Evolutionary conservation across 2,329 filamentous ascomycete species (phyloP).

Genomic region (Aspergillus pseudoviridinutans): DNA sequence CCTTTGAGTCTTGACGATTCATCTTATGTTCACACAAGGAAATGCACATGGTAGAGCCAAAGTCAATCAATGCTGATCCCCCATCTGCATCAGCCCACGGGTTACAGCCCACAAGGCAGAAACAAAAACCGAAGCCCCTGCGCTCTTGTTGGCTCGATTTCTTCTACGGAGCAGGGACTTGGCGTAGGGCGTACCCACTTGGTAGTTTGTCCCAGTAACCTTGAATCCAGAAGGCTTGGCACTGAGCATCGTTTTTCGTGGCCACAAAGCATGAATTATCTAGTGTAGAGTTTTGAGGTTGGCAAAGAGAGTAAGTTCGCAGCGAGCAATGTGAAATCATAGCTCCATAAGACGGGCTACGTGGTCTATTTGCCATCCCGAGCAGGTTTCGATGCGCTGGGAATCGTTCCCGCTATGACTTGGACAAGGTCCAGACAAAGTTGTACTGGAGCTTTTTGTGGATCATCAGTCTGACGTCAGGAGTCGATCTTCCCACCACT

Average conservation of each 20-base stretch:
- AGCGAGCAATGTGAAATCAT: neutral
- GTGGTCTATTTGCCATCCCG: neutral
- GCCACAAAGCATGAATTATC: neutral
- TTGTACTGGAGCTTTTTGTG: neutral
- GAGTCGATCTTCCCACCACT: neutral
- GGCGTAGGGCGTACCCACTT: neutral
- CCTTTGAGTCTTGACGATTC: neutral
- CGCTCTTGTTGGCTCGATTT: neutral
- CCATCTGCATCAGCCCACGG: neutral
- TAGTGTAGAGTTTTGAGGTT: neutral
- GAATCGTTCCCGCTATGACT: neutral
- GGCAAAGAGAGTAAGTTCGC: neutral
- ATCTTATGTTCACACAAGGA: neutral
- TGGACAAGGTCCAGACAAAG: neutral
- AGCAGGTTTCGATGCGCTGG: neutral
- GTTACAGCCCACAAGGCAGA: neutral
- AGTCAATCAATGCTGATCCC: neutral
- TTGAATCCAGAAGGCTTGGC: neutral
- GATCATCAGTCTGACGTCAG: slow-evolving; percentile 16
- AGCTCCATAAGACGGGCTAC: neutral
- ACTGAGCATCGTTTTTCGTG: neutral
- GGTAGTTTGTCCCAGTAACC: neutral
- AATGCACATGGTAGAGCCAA: neutral
- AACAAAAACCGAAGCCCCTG: neutral
- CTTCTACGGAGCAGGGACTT: neutral